Percentiles rank a stretch among this genome's conserved stretches.
phyloP scores from a whole-genome alignment of 371 early-diverging fungal species.

The Syncephalastrum monosporum region DNA sequence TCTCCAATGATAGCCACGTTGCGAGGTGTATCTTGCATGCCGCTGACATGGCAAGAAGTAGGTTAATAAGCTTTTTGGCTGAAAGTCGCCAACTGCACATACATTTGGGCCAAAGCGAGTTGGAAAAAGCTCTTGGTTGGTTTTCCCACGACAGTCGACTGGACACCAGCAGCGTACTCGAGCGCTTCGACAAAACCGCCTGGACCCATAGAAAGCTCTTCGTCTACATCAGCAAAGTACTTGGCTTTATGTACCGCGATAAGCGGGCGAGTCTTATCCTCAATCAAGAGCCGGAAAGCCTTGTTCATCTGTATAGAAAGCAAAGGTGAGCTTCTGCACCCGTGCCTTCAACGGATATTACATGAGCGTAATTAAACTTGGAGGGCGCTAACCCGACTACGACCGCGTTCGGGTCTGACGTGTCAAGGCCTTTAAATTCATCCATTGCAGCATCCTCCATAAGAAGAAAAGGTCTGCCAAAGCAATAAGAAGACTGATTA shows the following conservation, averaged over 20 bases:
- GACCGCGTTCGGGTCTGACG: constrained; percentile 66
- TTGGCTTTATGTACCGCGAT: constrained; percentile 83
- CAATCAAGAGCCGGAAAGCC: constrained; percentile 64
- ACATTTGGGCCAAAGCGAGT: constrained; percentile 73
- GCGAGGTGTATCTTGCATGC: constrained; percentile 32
- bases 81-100: constrained; percentile 13
- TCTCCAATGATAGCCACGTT: constrained; percentile 84
- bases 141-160: constrained; percentile 81
- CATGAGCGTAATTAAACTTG: constrained; percentile 68
- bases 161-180: constrained; percentile 70
- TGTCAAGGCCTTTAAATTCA: constrained; percentile 67
- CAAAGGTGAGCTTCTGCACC: neutral
- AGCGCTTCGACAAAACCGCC: constrained; percentile 85
- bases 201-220: constrained; percentile 75
- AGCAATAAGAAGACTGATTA: neutral
- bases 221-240: constrained; percentile 67
- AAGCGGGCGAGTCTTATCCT: constrained; percentile 41
- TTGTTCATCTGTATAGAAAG: constrained; percentile 50
- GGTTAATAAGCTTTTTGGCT: neutral
- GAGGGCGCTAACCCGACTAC: constrained; percentile 83
- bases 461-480: constrained; percentile 67
- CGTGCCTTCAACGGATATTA: constrained; percentile 18
- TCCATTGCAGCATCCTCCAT: constrained; percentile 70
- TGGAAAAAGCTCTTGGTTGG: constrained; percentile 75
- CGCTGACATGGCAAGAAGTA: constrained; percentile 11